phyloP scores from a whole-genome alignment of 139 green algal genomes.

The Zygnema circumcarinatum region DNA sequence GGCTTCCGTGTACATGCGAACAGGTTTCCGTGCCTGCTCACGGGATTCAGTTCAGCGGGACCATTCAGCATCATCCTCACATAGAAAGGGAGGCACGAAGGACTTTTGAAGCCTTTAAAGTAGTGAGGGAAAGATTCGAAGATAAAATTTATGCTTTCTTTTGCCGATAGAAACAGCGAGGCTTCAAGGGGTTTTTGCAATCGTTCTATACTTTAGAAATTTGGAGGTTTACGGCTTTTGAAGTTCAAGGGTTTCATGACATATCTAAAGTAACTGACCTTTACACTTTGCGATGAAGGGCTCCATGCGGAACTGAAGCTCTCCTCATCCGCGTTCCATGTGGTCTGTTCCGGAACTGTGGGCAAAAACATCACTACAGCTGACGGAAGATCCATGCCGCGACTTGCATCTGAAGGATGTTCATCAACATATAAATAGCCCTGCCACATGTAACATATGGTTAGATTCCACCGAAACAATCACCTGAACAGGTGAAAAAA shows the following conservation, averaged over 20 bases:
- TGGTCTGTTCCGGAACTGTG: not conserved
- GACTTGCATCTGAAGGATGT: slow-evolving; percentile 62
- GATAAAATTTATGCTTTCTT: too few relatives aligned
- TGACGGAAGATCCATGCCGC: slow-evolving; percentile 87
- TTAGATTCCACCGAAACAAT: not conserved
- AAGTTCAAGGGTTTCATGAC: too few relatives aligned
- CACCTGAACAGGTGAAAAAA: not conserved
- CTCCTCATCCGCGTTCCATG: not conserved
- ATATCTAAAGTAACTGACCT: too few relatives aligned
- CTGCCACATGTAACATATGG: slow-evolving; percentile 33
- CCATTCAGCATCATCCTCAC: too few relatives aligned
- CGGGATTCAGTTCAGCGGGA: too few relatives aligned
- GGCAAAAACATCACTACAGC: slow-evolving; percentile 66
- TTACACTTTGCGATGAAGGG: not conserved
- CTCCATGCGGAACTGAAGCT: not conserved
- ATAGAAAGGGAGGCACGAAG: too few relatives aligned
- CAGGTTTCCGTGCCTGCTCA: not conserved
- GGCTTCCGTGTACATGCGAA: slow-evolving; percentile 63
- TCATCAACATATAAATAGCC: slow-evolving; percentile 54
- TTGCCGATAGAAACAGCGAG: too few relatives aligned
- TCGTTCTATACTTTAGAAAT: too few relatives aligned
- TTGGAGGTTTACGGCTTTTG: too few relatives aligned
- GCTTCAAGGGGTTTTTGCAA: too few relatives aligned
- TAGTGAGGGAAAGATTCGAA: too few relatives aligned
- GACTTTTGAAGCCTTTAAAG: too few relatives aligned